These are phyloP conservation scores for Capsicum rhomboideum DNA, from an alignment of 257 asterid species.

Conservation along the genomic window DNA sequence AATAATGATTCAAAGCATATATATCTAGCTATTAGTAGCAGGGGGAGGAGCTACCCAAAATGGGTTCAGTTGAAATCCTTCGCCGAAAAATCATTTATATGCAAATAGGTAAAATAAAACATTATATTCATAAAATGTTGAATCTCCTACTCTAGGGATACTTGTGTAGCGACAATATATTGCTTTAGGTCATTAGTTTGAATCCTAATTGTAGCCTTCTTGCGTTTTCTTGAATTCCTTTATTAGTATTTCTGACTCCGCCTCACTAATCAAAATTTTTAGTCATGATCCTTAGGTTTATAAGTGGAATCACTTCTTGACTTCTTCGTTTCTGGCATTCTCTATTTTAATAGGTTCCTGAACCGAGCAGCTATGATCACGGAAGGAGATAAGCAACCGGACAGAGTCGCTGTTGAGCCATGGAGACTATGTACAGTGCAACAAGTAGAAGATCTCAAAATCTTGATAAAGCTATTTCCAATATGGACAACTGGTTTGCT, in stretches of 20 bases:
- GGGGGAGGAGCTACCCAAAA: background rate
- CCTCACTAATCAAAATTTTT: background rate
- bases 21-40: background rate
- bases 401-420: background rate
- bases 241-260: background rate
- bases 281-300: background rate
- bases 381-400: background rate
- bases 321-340: too few relatives aligned
- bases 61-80: background rate
- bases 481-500: slow-evolving; percentile 13
- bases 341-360: slow-evolving; percentile 9
- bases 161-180: too few relatives aligned
- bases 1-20: background rate
- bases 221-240: background rate
- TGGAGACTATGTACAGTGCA: slow-evolving; percentile 15
- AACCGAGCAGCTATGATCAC: slow-evolving; percentile 12
- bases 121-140: too few relatives aligned
- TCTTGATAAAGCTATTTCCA: slow-evolving; percentile 7
- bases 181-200: too few relatives aligned
- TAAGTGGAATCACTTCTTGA: background rate
- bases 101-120: too few relatives aligned
- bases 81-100: background rate
- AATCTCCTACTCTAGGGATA: too few relatives aligned
- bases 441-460: slow-evolving; percentile 19
- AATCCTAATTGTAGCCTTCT: too few relatives aligned